Conservation (phyloP, 371 early-diverging fungal species). For the Rhizopus sp. region DNA sequence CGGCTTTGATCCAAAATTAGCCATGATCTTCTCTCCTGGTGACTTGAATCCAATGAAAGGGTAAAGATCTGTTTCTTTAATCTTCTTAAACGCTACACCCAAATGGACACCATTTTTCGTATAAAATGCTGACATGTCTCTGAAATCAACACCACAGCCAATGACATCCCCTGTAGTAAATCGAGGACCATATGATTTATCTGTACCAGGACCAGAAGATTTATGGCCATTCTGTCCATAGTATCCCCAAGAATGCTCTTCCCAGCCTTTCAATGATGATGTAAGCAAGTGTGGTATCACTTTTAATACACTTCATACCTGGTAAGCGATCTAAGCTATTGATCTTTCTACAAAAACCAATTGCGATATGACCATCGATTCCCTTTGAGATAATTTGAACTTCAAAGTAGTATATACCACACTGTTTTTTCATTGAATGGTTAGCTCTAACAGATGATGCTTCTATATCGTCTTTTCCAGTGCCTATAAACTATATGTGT, state of each 20-base stretch:
- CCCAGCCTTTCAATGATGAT: conserved; percentile 64
- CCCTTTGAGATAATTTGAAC: conserved; percentile 82
- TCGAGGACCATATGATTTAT: conserved; percentile 84
- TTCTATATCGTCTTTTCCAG: conserved; percentile 76
- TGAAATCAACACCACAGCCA: conserved; percentile 91
- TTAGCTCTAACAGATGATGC: conserved; percentile 86
- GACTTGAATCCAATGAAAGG: conserved; percentile 91
- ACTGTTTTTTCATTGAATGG: conserved; percentile 76
- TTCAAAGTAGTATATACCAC: conserved; percentile 92
- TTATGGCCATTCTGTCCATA: conserved; percentile 92
- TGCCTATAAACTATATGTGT: conserved; percentile 51
- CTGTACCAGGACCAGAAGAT: conserved; percentile 78
- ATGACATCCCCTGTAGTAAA: conserved; percentile 90
- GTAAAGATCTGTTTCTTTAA: conserved; percentile 53
- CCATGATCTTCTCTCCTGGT: conserved; percentile 76
- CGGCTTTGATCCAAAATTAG: conserved; percentile 85
- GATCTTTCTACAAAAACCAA: conserved; percentile 74
- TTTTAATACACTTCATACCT: conserved; percentile 41
- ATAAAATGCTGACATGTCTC: conserved; percentile 74
- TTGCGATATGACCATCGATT: conserved; percentile 87
- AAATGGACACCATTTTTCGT: conserved; percentile 89
- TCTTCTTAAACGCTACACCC: conserved; percentile 52
- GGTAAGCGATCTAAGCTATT: conserved; percentile 74
- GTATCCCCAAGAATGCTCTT: conserved; percentile 81
- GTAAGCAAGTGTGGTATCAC: background rate